Conservation (phyloP, 2,329 filamentous ascomycete genomes). For the Calonectria pauciramosa region DNA sequence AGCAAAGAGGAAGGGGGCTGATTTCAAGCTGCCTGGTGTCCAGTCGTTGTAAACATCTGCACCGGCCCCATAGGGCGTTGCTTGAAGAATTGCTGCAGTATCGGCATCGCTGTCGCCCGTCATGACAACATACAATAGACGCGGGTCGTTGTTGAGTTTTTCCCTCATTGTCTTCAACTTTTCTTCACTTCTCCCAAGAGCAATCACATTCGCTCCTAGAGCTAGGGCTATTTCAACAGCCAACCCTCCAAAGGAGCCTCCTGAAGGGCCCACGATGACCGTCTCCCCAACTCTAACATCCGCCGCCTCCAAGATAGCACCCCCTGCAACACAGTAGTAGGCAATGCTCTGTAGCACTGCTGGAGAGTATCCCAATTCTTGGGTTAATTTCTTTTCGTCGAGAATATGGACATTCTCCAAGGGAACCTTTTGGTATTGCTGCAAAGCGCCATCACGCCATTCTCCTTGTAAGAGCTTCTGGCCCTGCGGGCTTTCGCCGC, state of each 20-base stretch:
- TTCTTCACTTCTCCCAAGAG: constrained; percentile 6
- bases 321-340: constrained; percentile 13
- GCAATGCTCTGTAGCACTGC: constrained; percentile 6
- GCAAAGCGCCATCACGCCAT: constrained; percentile 5
- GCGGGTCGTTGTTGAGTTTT: constrained; percentile 11
- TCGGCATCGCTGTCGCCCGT: constrained; percentile 15
- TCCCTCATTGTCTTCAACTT: constrained; percentile 12
- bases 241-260: constrained; percentile 22
- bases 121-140: constrained; percentile 19
- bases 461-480: constrained; percentile 2
- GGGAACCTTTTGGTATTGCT: constrained; percentile 2
- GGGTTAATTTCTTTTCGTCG: not conserved
- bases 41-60: constrained; percentile 22
- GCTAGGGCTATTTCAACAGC: not conserved
- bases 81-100: not conserved
- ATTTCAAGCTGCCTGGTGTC: not conserved
- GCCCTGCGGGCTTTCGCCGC: not conserved
- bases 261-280: constrained; percentile 21
- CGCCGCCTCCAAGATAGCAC: constrained; percentile 20
- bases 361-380: constrained; percentile 1
- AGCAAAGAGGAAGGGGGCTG: constrained; percentile 7
- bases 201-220: constrained; percentile 2
- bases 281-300: constrained; percentile 26
- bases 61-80: constrained; percentile 17
- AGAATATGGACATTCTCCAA: constrained; percentile 4